Conservation (phyloP, 2,329 filamentous ascomycete species). For the Orbilia brochopaga region DNA sequence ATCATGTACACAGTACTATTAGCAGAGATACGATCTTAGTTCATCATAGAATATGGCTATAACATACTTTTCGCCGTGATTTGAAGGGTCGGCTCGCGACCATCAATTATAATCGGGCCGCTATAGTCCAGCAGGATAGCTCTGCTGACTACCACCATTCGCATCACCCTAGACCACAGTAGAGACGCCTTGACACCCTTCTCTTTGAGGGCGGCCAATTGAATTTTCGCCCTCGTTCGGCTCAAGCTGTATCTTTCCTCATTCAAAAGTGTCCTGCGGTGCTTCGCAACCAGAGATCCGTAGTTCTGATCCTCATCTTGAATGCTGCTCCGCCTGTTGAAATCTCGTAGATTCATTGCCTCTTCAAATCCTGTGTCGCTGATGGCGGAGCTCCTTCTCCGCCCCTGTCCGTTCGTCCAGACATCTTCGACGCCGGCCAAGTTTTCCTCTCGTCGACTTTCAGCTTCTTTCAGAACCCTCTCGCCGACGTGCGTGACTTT, state of each 20-base stretch:
- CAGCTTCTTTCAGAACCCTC: constrained; percentile 32
- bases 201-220: constrained; percentile 37
- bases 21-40: not conserved
- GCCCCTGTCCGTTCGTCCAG: constrained; percentile 36
- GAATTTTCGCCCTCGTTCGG: constrained; percentile 37
- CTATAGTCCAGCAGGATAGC: constrained; percentile 36
- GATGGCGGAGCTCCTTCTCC: constrained; percentile 27
- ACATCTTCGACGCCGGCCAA: constrained; percentile 33
- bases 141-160: constrained; percentile 40
- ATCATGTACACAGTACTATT: not conserved
- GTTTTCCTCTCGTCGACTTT: constrained; percentile 38
- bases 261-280: constrained; percentile 22
- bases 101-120: constrained; percentile 26
- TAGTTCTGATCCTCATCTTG: constrained; percentile 20
- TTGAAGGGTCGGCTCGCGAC: constrained; percentile 21
- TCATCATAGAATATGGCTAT: not conserved
- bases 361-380: constrained; percentile 34
- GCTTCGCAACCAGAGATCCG: constrained; percentile 2
- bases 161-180: constrained; percentile 41
- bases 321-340: constrained; percentile 19
- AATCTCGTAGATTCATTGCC: constrained; percentile 9
- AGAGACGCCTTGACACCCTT: constrained; percentile 41
- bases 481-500: constrained; percentile 27
- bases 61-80: constrained; percentile 30
- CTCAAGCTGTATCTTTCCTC: constrained; percentile 41